These are phyloP conservation scores for Apophysomyces variabilis DNA, from an alignment of 371 early-diverging fungal genomes.

Conservation along the genomic window DNA sequence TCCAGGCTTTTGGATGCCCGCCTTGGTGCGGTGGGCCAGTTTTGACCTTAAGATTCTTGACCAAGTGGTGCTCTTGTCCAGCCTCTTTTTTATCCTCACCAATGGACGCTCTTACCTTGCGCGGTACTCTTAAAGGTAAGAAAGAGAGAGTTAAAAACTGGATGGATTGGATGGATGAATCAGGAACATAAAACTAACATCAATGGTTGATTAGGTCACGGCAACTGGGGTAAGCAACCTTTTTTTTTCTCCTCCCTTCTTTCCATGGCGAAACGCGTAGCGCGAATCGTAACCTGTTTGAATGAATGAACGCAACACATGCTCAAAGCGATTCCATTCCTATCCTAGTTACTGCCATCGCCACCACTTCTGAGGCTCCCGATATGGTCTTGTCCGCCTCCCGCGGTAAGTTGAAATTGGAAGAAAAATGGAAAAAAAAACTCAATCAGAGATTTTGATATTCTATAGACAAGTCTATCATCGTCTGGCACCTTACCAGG, in stretches of 20 bases:
- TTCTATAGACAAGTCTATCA: slow-evolving; percentile 84
- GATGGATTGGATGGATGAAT: slow-evolving; percentile 24
- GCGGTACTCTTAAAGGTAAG: slow-evolving; percentile 58
- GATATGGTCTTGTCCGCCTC: slow-evolving; percentile 94
- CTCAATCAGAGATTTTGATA: slow-evolving; percentile 1
- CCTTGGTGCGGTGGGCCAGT: background rate
- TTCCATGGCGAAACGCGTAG: background rate
- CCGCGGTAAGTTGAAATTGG: slow-evolving; percentile 70
- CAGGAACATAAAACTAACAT: slow-evolving; percentile 8
- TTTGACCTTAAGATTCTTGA: background rate
- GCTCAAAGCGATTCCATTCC: background rate
- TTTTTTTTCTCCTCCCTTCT: too few species aligned
- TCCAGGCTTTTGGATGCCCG: slow-evolving; percentile 1
- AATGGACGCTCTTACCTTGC: slow-evolving; percentile 63
- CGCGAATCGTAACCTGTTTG: background rate
- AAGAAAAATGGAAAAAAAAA: background rate
- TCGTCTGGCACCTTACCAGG: slow-evolving; percentile 90
- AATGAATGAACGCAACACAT: background rate
- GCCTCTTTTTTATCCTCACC: slow-evolving; percentile 47
- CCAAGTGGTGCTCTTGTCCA: slow-evolving; percentile 9
- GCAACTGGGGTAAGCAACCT: slow-evolving; percentile 45
- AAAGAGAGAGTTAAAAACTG: background rate
- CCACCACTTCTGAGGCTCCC: slow-evolving; percentile 92
- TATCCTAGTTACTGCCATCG: slow-evolving; percentile 85
- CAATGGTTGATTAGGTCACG: slow-evolving; percentile 37